These are phyloP conservation scores for Calonectria leucothoes DNA, from an alignment of 2,329 filamentous ascomycete genomes.

Conservation along the genomic window DNA sequence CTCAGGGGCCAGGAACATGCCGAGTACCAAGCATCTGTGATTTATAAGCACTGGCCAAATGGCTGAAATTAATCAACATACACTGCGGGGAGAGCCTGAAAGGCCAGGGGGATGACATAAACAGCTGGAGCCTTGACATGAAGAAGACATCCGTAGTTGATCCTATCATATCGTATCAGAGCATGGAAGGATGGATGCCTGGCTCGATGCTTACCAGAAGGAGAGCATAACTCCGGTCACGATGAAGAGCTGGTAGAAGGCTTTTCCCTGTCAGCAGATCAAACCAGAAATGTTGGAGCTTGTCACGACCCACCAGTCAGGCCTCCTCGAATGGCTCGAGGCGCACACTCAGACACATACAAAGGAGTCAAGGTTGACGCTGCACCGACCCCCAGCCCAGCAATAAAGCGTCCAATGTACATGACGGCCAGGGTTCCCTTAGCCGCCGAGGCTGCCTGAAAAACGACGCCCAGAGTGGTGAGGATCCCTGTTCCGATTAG, in stretches of 20 bases:
- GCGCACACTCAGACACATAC: conserved; percentile 62
- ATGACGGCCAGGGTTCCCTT: conserved; percentile 69
- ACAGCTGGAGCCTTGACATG: conserved; percentile 59
- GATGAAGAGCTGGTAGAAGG: conserved; percentile 63
- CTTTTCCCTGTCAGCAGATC: conserved; percentile 29
- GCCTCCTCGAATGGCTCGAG: conserved; percentile 62
- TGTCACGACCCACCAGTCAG: conserved; percentile 53
- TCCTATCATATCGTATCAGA: conserved; percentile 58
- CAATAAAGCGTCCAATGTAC: conserved; percentile 72
- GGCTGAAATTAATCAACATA: conserved; percentile 33
- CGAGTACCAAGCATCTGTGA: conserved; percentile 61
- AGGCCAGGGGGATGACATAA: conserved; percentile 71
- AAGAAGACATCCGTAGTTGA: conserved; percentile 65
- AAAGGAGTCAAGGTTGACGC: conserved; percentile 58
- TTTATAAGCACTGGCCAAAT: conserved; percentile 2
- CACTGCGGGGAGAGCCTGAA: conserved; percentile 74
- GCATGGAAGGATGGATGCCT: background rate
- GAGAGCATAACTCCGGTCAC: conserved; percentile 56
- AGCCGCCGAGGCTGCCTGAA: conserved; percentile 69
- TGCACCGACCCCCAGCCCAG: conserved; percentile 62
- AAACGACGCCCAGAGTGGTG: conserved; percentile 70
- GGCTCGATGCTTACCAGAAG: conserved; percentile 50
- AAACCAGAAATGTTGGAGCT: background rate
- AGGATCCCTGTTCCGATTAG: conserved; percentile 68
- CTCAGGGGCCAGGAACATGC: conserved; percentile 70